Conservation (phyloP, 345 rosid species). For the Cardiospermum halicacabum region DNA sequence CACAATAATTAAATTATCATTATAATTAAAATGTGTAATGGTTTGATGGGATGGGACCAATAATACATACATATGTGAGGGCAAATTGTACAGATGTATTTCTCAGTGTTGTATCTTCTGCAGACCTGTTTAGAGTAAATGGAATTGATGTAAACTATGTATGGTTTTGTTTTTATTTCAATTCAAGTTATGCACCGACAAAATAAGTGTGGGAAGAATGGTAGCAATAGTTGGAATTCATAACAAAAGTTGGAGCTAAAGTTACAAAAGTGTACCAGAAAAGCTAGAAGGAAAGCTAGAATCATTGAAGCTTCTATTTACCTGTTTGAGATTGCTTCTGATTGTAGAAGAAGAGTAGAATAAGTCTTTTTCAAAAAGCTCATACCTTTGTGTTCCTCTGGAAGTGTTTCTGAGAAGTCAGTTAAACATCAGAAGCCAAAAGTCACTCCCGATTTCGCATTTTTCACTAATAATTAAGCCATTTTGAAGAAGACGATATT, state of each 20-base stretch:
- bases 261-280: background rate
- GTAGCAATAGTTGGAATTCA: slow-evolving; percentile 5
- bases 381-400: no score
- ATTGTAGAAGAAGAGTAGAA: no score
- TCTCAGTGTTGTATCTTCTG: background rate
- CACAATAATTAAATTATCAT: no score
- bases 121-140: background rate
- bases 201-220: background rate
- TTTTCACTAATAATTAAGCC: no score
- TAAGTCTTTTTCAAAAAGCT: no score
- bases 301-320: background rate
- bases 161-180: background rate
- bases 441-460: no score
- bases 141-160: background rate
- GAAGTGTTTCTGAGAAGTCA: no score
- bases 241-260: background rate
- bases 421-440: no score
- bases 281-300: background rate
- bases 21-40: no score
- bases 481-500: no score
- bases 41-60: background rate
- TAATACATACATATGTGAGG: background rate
- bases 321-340: no score
- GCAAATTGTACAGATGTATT: background rate
- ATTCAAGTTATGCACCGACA: background rate